Evolutionary conservation across 1,284 basidiomycete species (phyloP).

Genomic region (Pseudozyma hubeiensis): DNA sequence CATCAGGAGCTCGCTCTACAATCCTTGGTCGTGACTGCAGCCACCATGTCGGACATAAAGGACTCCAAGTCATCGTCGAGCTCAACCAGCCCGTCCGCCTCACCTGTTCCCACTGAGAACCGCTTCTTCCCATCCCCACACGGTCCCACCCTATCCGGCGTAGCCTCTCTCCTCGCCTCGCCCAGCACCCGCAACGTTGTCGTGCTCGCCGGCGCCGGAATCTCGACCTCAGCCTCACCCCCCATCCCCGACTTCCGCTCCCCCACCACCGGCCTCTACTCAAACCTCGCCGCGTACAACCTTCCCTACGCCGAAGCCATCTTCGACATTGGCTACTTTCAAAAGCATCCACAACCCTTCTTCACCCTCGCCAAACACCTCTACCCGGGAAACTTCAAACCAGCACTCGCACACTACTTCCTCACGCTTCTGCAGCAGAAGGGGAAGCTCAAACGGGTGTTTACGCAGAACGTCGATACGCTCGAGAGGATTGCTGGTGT

Average conservation of each 20-base stretch:
- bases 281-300: conserved; percentile 72
- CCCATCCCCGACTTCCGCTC: conserved; percentile 70
- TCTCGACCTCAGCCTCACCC: conserved; percentile 71
- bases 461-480: conserved; percentile 86
- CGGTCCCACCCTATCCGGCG: conserved; percentile 40
- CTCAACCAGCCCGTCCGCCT: background rate
- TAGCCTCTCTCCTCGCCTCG: conserved; percentile 32
- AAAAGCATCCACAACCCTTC: conserved; percentile 68
- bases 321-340: conserved; percentile 72
- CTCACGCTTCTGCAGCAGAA: conserved; percentile 80
- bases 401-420: conserved; percentile 91
- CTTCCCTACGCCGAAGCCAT: conserved; percentile 74
- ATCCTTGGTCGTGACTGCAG: background rate
- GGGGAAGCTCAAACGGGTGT: conserved; percentile 78
- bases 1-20: background rate
- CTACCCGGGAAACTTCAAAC: conserved; percentile 86
- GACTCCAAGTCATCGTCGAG: background rate
- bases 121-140: conserved; percentile 36
- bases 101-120: conserved; percentile 1
- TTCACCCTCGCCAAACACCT: conserved; percentile 77
- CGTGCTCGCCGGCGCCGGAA: conserved; percentile 72
- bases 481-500: conserved; percentile 88
- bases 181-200: conserved; percentile 68
- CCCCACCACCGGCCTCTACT: conserved; percentile 73
- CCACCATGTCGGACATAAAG: conserved; percentile 6